A percentile compares a stretch with the other conserved stretches of the same genome.
These are phyloP conservation scores for Fusarium veterinarium DNA, from an alignment of 2,329 filamentous ascomycete genomes.

Conservation along the genomic window DNA sequence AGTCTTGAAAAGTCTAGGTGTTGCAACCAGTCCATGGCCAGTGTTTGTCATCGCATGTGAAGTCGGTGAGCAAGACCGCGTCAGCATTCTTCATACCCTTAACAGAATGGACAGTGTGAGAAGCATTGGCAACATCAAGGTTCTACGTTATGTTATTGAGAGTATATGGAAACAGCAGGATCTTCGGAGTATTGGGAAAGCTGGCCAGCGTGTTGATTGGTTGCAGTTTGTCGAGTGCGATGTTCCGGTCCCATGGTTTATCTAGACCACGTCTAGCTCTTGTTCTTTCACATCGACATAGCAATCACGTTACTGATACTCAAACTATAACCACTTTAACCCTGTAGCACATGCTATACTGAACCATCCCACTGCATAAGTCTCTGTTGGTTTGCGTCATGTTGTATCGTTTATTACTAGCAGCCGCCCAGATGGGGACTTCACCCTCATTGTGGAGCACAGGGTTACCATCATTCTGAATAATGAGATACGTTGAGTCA, in stretches of 20 bases:
- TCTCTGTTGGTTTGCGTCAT: neutral
- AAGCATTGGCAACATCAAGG: neutral
- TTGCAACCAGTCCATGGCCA: neutral
- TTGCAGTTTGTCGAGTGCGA: neutral
- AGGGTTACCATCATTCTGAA: conserved; percentile 8
- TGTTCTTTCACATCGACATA: neutral
- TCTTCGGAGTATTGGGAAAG: neutral
- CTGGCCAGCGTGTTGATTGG: neutral
- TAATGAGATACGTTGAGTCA: neutral
- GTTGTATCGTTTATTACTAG: neutral
- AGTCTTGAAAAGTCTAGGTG: neutral
- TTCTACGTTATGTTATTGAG: neutral
- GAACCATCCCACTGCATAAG: neutral
- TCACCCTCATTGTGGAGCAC: conserved; percentile 5
- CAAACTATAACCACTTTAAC: neutral
- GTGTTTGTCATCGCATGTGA: neutral
- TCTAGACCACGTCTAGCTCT: neutral
- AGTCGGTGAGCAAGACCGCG: neutral
- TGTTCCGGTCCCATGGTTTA: neutral
- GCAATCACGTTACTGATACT: no score
- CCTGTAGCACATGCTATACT: neutral
- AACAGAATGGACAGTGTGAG: neutral
- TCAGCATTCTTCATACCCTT: neutral
- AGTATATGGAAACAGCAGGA: neutral
- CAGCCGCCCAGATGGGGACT: neutral